These are phyloP conservation scores for Anthracocystis walkeri DNA, from an alignment of 1,284 basidiomycete species.

Conservation along the genomic window DNA sequence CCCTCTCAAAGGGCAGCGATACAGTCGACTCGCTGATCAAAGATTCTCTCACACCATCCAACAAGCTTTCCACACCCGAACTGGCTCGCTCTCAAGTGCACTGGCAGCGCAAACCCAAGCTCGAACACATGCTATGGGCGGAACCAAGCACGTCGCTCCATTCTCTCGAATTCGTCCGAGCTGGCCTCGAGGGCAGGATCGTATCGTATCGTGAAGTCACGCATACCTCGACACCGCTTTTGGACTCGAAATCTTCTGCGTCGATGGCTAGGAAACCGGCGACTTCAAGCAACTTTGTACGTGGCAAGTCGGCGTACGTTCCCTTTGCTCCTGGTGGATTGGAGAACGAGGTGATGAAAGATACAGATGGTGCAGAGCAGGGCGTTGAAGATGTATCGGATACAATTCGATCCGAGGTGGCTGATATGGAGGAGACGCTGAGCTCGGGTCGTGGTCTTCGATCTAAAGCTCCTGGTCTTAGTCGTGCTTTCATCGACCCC, in stretches of 20 bases:
- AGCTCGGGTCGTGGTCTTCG: constrained; percentile 42
- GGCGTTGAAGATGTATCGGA: constrained; percentile 24
- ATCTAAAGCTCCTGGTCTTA: constrained; percentile 40
- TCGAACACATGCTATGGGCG: constrained; percentile 55
- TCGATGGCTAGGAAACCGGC: constrained; percentile 86
- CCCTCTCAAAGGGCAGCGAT: constrained; percentile 7
- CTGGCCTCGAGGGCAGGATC: constrained; percentile 64
- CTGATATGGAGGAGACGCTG: constrained; percentile 49
- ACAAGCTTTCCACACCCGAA: constrained; percentile 21
- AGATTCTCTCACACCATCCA: constrained; percentile 35
- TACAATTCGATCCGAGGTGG: constrained; percentile 30
- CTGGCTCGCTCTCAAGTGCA: constrained; percentile 41
- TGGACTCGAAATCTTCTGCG: constrained; percentile 71
- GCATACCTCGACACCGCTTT: constrained; percentile 31
- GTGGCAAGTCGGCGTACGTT: constrained; percentile 90
- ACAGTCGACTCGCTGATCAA: constrained; percentile 27
- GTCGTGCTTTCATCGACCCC: constrained; percentile 38
- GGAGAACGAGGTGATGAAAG: constrained; percentile 53
- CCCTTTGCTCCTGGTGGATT: constrained; percentile 72
- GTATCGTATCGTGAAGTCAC: constrained; percentile 59
- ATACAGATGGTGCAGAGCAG: constrained; percentile 19
- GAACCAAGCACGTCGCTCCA: constrained; percentile 54
- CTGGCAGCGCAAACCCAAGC: constrained; percentile 48
- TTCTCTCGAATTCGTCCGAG: constrained; percentile 63
- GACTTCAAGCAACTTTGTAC: constrained; percentile 80